Evolutionary conservation across 164 flowering plant species (phyloP), one percentile per base, ranked within the genome.

Genomic region (Vitis riparia): DNA sequence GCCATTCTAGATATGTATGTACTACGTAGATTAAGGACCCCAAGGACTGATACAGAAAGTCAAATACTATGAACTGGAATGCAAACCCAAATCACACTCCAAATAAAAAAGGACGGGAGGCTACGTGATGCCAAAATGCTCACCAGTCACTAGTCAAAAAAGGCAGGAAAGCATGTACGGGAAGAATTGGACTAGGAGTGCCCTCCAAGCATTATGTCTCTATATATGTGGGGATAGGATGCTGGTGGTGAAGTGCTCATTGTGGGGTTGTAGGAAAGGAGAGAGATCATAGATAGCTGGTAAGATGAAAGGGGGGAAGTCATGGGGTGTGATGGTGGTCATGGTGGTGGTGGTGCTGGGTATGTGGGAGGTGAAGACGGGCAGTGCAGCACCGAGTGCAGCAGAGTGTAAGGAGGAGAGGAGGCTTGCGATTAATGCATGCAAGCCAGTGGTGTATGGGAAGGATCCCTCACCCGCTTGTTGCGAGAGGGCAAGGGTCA

Each of bases 221-320:
- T 32, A 32, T 32, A 32, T 32, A 32, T 32, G 0, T 32, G 16
- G 71, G 77, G 51, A 85, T 68, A 32, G 44, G 44, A 32, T 32
- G 6, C 4, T 32, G 44, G 44, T 6, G 27, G 44, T 32, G 44
- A 32, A 23, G 27, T 23, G 27, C 27, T 23, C 27, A 23, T 23
- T 23, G 27, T 23, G 27, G 44, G 44, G 44, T 32, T 32, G 5
- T 32, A 32, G 44, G 7, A 32, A 32, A 32, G 5, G 11, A 55
- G 58, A 27, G 86, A 72, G 67, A 82, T 81, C 27, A 72, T 83
- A 85, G 81, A 64, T 15, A 0, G 29, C 23, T 32, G 50, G n/a
- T 29, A 23, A 55, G 13, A 19, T 23, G 55, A 48, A 50, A 55
- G 48, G 32, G 52, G 17, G 55, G 10, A 62, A 16, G 15, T 47